These are phyloP conservation scores for Phytophthora pistaciae DNA, from an alignment of 352 stramenopile species.

Conservation along the genomic window DNA sequence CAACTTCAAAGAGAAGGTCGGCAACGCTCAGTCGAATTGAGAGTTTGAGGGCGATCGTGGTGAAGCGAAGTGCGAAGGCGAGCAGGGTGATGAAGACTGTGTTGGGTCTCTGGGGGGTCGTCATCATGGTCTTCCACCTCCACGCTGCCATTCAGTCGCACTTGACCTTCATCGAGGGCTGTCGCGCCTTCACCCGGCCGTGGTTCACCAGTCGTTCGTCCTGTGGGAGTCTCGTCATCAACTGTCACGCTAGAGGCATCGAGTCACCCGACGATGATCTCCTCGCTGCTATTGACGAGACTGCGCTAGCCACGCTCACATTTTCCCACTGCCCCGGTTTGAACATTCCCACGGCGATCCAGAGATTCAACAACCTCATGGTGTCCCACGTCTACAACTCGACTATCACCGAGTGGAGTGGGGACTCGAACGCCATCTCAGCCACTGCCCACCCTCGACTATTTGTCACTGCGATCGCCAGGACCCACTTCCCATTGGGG, in stretches of 20 bases:
- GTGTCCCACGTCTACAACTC: constrained; percentile 27
- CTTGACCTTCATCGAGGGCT: constrained; percentile 1
- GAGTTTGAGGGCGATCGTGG: not conserved
- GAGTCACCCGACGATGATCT: constrained; percentile 1
- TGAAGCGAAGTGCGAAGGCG: not conserved
- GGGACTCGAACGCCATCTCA: not conserved
- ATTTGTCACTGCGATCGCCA: not conserved
- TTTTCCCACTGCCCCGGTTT: constrained; percentile 7
- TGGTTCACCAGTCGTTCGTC: not conserved
- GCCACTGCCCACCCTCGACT: not conserved
- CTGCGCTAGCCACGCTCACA: constrained; percentile 5
- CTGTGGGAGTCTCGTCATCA: constrained; percentile 13
- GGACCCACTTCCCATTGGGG: not conserved
- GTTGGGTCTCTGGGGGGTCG: not conserved
- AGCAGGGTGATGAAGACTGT: not conserved
- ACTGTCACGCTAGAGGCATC: constrained; percentile 4
- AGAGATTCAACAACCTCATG: constrained; percentile 10
- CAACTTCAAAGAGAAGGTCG: not conserved
- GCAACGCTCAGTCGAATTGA: not conserved
- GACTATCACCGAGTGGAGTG: constrained; percentile 14
- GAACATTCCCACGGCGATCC: constrained; percentile 1
- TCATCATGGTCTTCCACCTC: not conserved
- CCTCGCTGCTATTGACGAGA: not conserved
- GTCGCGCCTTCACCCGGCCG: constrained; percentile 4
- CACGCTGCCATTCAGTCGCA: constrained; percentile 1